Evolutionary conservation across 495 filamentous ascomycete genomes (phyloP), one percentile per base, ranked within the genome.

Genomic region (Tuber borchii): DNA sequence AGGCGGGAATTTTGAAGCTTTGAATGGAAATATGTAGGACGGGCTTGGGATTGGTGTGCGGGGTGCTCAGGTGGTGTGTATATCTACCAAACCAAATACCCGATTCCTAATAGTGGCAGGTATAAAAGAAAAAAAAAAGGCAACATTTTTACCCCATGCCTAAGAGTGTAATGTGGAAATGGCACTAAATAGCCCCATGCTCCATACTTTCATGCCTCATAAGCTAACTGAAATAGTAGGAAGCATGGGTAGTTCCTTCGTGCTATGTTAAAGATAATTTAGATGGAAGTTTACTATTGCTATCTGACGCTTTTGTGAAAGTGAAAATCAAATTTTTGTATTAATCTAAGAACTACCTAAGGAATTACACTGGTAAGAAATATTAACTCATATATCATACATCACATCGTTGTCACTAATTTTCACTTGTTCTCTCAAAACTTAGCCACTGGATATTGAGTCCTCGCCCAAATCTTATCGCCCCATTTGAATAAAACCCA

Each of bases 401-500:
- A 61, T 26, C 12, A 31, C n/a, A 31, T 16, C 22, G 26, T 16
- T n/a, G 6, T 65, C 26, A 34, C 26, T 3, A 65, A 1, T 34
- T 17, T 26, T 17, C 56, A 34, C 72, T 71, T n/a, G 19, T 9
- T 20, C 72, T 71, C 26, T 61, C 72, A 73, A 71, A 0, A 71
- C 20, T 37, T 26, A 39, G 34, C 61, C 14, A 71, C 72, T 4
- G 73, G 74, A 75, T 87, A 88, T 69, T 79, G 82, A 76, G 86
- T 88, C 74, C 79, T 83, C 20, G 72, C 76, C 34, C 87, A 82
- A 70, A 89, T 85, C 16, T 44, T 75, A 48, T 85, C 84, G 26
- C 87, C 87, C 72, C 83, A 88, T 75, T 83, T 85, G 80, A 85
- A 87, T 34, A 89, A 76, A 3, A 86, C 83, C 85, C 85, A 90